A percentile compares a stretch with the other conserved stretches of the same genome.
phyloP scores from a whole-genome alignment of 208 protist species.

The Leishmania tarentolae region DNA sequence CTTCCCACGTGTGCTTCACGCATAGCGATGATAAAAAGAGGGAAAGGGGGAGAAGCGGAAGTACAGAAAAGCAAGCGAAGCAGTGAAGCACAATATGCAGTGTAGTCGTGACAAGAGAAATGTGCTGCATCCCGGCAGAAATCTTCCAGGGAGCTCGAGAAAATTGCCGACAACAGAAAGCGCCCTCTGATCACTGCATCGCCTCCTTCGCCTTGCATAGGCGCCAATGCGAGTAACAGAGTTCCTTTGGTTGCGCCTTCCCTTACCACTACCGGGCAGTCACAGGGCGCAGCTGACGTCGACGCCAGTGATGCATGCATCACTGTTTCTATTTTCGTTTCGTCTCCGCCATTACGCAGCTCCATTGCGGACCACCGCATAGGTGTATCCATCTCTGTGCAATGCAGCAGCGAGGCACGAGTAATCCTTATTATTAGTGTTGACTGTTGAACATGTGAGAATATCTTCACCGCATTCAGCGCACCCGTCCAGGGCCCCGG shows the following conservation, averaged over 20 bases:
- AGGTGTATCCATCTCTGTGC: not conserved
- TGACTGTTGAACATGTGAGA: not conserved
- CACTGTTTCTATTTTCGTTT: not conserved
- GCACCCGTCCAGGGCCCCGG: not conserved
- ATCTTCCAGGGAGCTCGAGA: not conserved
- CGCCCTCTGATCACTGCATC: not conserved
- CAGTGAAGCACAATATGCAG: not conserved
- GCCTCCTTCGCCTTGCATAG: not conserved
- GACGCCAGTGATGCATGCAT: not conserved
- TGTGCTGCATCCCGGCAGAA: not conserved
- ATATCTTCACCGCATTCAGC: not conserved
- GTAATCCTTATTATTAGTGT: not conserved
- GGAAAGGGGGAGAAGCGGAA: constrained; percentile 3
- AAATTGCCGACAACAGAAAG: not conserved
- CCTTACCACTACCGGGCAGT: not conserved
- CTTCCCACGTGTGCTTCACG: not conserved
- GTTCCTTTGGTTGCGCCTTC: not conserved
- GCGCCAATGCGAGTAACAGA: not conserved
- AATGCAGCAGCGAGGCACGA: not conserved
- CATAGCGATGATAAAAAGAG: not conserved
- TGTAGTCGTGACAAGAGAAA: not conserved
- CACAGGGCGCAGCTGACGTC: too few relatives aligned
- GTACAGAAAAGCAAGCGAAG: not conserved
- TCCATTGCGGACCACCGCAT: not conserved
- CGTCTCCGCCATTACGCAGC: too few relatives aligned